These are phyloP conservation scores for Monosporozyma unispora DNA, from an alignment of 805 yeast species.

Conservation along the genomic window DNA sequence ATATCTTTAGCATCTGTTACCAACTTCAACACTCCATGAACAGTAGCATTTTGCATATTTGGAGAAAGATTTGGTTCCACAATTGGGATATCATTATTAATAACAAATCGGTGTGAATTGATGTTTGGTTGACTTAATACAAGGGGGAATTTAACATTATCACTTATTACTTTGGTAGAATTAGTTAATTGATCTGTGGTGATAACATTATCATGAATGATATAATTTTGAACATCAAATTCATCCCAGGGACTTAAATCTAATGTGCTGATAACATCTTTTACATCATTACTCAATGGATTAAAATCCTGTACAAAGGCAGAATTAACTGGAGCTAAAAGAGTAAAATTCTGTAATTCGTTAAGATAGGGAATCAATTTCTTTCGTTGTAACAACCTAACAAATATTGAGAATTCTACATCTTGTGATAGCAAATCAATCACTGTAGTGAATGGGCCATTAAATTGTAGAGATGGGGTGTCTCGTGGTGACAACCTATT, in stretches of 20 bases:
- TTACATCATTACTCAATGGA: not conserved
- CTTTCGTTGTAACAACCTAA: conserved; percentile 50
- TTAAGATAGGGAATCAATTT: conserved; percentile 59
- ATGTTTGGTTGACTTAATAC: conserved; percentile 9
- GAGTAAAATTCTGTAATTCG: conserved; percentile 50
- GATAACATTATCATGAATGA: conserved; percentile 32
- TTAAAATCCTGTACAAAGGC: conserved; percentile 42
- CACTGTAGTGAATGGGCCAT: conserved; percentile 36
- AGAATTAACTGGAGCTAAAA: conserved; percentile 74
- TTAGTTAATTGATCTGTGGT: conserved; percentile 12
- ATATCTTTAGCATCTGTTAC: conserved; percentile 32
- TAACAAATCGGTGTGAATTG: conserved; percentile 1
- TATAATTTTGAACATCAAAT: conserved; percentile 21
- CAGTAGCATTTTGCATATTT: conserved; percentile 51
- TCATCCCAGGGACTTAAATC: not conserved
- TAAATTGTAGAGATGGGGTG: conserved; percentile 12
- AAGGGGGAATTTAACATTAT: conserved; percentile 16
- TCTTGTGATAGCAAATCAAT: conserved; percentile 62
- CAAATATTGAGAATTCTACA: conserved; percentile 56
- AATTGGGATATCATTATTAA: conserved; percentile 28
- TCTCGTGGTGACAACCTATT: not conserved
- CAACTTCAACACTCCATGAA: conserved; percentile 42
- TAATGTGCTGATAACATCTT: not conserved
- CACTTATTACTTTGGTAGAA: conserved; percentile 7
- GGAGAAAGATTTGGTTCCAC: conserved; percentile 52